Percentiles rank a stretch among this genome's conserved stretches.
Conservation (phyloP, 305 asterid species). For the Petunia hybrid region DNA sequence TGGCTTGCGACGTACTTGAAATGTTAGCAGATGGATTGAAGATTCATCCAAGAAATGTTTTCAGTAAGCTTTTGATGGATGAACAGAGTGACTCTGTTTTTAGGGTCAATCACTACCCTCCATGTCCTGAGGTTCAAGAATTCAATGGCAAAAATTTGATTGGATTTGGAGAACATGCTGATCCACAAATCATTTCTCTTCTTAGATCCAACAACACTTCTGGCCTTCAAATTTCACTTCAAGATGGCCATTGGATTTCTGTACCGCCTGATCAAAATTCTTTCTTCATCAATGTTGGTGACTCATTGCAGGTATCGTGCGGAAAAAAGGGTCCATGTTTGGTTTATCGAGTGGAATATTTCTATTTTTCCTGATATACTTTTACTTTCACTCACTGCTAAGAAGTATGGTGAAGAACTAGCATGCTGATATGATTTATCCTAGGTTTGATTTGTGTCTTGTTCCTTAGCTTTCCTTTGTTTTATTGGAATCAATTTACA, state of each 20-base stretch:
- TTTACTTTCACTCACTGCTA: neutral
- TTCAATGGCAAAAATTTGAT: conserved; percentile 43
- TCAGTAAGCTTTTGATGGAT: conserved; percentile 62
- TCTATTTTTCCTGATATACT: neutral
- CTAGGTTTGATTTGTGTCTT: conserved; percentile 12
- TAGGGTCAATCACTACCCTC: conserved; percentile 67
- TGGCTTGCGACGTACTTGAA: conserved; percentile 65
- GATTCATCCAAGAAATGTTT: conserved; percentile 44
- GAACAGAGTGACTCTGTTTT: conserved; percentile 68
- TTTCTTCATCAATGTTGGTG: conserved; percentile 67
- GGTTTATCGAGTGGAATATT: neutral
- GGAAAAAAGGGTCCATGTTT: neutral
- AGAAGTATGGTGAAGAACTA: neutral
- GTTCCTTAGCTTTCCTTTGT: neutral
- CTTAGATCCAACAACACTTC: conserved; percentile 63
- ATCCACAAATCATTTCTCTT: conserved; percentile 63
- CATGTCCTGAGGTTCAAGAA: conserved; percentile 44
- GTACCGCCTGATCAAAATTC: conserved; percentile 64
- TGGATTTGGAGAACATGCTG: conserved; percentile 72
- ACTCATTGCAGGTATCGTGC: conserved; percentile 54
- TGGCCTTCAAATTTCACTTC: conserved; percentile 63
- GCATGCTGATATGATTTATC: conserved; percentile 8
- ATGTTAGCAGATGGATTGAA: conserved; percentile 56
- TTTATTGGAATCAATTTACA: no score
- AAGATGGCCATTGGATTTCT: conserved; percentile 63